Conservation (phyloP, 257 asterid genomes). For the Primulina tabacum region DNA sequence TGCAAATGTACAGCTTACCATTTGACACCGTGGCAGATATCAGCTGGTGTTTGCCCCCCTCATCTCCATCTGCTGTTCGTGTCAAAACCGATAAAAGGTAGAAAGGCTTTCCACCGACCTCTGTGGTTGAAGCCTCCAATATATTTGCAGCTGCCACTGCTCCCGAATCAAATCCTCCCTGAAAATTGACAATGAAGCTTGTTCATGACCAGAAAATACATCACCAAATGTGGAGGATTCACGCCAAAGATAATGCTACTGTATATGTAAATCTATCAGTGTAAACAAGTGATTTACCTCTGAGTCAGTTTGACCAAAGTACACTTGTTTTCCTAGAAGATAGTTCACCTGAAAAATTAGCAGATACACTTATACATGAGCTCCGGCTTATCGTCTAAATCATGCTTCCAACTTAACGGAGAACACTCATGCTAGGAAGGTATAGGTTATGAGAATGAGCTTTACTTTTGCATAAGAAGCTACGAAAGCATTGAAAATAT, state of each 20-base stretch:
- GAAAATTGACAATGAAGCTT: not conserved
- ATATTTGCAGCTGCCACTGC: slow-evolving; percentile 50
- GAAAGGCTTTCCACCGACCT: slow-evolving; percentile 38
- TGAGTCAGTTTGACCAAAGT: slow-evolving; percentile 42
- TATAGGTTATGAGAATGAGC: not conserved
- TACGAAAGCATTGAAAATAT: too few species aligned
- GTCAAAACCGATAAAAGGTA: slow-evolving; percentile 40
- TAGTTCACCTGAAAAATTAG: slow-evolving; percentile 42
- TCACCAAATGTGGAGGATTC: not conserved
- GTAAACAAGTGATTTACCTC: slow-evolving; percentile 35
- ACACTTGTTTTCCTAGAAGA: slow-evolving; percentile 47
- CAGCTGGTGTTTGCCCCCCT: slow-evolving; percentile 56
- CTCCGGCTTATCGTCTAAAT: not conserved
- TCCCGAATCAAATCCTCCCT: slow-evolving; percentile 54
- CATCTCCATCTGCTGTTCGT: slow-evolving; percentile 59
- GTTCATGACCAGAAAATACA: not conserved
- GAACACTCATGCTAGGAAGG: not conserved
- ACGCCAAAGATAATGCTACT: too few species aligned
- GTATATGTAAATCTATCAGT: not conserved
- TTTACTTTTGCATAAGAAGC: not conserved
- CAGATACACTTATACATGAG: not conserved
- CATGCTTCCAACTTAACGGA: not conserved
- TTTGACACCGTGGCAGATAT: slow-evolving; percentile 37
- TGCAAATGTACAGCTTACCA: slow-evolving; percentile 55
- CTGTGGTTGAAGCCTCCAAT: slow-evolving; percentile 39